A percentile compares a stretch with the other conserved stretches of the same genome.
These are phyloP conservation scores for Globisporangium cederbergense DNA, from an alignment of 352 stramenopile genomes.

Conservation along the genomic window DNA sequence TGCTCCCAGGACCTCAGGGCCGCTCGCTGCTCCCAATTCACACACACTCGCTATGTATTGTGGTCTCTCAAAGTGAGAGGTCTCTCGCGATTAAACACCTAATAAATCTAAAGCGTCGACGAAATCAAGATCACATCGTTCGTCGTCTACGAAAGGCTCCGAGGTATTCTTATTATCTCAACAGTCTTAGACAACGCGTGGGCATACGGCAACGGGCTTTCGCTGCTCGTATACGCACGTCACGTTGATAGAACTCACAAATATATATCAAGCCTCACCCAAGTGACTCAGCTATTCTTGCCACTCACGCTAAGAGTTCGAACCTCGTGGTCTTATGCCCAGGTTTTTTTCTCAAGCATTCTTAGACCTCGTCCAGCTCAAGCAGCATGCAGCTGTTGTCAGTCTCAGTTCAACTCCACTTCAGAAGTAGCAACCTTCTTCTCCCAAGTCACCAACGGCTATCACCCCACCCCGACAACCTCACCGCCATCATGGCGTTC, in stretches of 20 bases:
- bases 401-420: not conserved
- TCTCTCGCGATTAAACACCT: not conserved
- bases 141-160: not conserved
- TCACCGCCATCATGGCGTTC: constrained; percentile 41
- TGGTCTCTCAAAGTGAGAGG: not conserved
- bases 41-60: constrained; percentile 2
- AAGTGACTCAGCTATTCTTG: not conserved
- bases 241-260: not conserved
- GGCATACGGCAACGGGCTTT: no score
- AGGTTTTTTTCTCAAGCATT: not conserved
- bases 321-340: not conserved
- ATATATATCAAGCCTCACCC: not conserved
- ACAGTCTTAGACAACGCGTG: no score
- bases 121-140: not conserved
- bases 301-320: not conserved
- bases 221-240: no score
- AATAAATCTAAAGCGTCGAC: not conserved
- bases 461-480: not conserved
- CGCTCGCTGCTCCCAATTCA: not conserved
- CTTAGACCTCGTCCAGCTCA: not conserved
- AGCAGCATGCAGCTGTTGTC: not conserved
- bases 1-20: not conserved
- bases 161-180: not conserved
- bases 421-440: not conserved
- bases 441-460: not conserved